Evolutionary conservation across 768 basidiomycete genomes (phyloP).

Genomic region (Tricholomella constricta): DNA sequence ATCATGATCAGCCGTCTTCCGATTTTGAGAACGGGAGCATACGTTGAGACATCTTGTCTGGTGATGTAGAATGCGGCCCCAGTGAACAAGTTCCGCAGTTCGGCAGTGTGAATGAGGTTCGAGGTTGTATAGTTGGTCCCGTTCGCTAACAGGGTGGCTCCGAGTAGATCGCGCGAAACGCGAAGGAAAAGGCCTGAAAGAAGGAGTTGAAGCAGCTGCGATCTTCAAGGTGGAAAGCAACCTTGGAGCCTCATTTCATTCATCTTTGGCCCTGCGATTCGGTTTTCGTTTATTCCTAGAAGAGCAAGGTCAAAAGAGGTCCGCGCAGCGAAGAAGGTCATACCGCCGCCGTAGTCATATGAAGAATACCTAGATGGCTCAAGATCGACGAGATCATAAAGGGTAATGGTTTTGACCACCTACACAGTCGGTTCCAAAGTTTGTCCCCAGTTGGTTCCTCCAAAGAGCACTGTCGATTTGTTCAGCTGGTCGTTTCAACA

Average conservation of each 20-base stretch:
- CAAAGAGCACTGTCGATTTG: conserved; percentile 48
- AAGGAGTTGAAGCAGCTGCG: not conserved
- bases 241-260: conserved; percentile 57
- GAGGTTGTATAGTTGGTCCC: conserved; percentile 53
- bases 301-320: not conserved
- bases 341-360: conserved; percentile 62
- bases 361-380: conserved; percentile 40
- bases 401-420: conserved; percentile 2
- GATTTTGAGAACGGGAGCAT: conserved; percentile 9
- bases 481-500: not conserved
- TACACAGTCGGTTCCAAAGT: conserved; percentile 56
- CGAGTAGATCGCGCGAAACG: conserved; percentile 49
- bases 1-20: not conserved
- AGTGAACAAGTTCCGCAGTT: conserved; percentile 47
- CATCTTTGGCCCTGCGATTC: conserved; percentile 50
- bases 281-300: conserved; percentile 52
- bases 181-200: conserved; percentile 50
- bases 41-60: conserved; percentile 48
- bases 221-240: conserved; percentile 9
- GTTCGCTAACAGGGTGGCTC: conserved; percentile 45
- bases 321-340: not conserved
- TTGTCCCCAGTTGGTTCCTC: conserved; percentile 67
- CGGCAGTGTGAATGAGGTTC: conserved; percentile 43
- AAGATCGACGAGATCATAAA: not conserved
- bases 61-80: conserved; percentile 50